phyloP scores from a whole-genome alignment of 2,329 filamentous ascomycete genomes.

The Microcera coccophila region DNA sequence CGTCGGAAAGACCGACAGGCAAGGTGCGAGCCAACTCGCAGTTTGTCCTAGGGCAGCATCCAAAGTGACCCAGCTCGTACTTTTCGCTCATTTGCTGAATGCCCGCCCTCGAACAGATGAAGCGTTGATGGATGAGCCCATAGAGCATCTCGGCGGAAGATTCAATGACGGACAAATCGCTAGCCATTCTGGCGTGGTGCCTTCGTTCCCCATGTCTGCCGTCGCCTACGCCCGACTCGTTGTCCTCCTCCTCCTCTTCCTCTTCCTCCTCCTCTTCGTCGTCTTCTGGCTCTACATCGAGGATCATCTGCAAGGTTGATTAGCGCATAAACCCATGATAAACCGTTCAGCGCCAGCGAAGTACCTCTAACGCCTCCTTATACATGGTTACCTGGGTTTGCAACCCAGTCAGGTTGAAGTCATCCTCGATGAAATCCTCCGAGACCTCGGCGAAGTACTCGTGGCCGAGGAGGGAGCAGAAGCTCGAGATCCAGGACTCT shows the following conservation, averaged over 20 bases:
- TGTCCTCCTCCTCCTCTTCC: slow-evolving; percentile 70
- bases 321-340: not conserved
- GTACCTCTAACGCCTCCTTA: slow-evolving; percentile 88
- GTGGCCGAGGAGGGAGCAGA: slow-evolving; percentile 91
- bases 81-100: slow-evolving; percentile 99
- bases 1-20: slow-evolving; percentile 89
- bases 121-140: slow-evolving; percentile 95
- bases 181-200: slow-evolving; percentile 79
- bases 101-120: slow-evolving; percentile 92
- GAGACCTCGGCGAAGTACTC: slow-evolving; percentile 99
- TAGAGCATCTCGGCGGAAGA: slow-evolving; percentile 98
- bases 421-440: slow-evolving; percentile 99
- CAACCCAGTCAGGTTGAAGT: slow-evolving; percentile 96
- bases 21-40: slow-evolving; percentile 88
- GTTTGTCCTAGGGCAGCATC: slow-evolving; percentile 88
- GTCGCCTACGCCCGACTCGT: slow-evolving; percentile 58
- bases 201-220: slow-evolving; percentile 59
- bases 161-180: slow-evolving; percentile 92
- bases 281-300: slow-evolving; percentile 96
- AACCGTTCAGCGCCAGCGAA: slow-evolving; percentile 5
- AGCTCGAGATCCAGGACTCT: slow-evolving; percentile 97
- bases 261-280: slow-evolving; percentile 84
- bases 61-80: slow-evolving; percentile 95
- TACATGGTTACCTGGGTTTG: slow-evolving; percentile 97
- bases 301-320: slow-evolving; percentile 68